phyloP scores from a whole-genome alignment of 1,284 basidiomycete genomes.

The Calocybe gambosa region DNA sequence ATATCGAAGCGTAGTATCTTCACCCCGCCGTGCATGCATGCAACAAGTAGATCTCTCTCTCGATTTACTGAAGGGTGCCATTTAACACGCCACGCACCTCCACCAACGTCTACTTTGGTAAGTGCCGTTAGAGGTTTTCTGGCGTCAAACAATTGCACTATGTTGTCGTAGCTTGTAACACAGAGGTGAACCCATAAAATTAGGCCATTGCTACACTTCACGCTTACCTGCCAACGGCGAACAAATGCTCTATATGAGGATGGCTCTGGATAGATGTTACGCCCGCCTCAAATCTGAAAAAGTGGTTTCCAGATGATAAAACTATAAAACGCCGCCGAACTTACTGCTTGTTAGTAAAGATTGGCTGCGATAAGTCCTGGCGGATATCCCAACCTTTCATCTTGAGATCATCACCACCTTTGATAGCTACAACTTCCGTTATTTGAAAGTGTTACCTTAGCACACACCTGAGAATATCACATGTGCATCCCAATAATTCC shows the following conservation, averaged over 20 bases:
- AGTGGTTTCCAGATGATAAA: slow-evolving; percentile 3
- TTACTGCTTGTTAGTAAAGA: slow-evolving; percentile 71
- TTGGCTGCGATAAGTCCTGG: slow-evolving; percentile 54
- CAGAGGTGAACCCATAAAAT: slow-evolving; percentile 1
- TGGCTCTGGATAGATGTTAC: slow-evolving; percentile 89
- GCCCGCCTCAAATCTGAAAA: slow-evolving; percentile 80
- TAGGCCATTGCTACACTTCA: background rate
- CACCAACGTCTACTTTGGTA: slow-evolving; percentile 65
- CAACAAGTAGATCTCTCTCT: slow-evolving; percentile 73
- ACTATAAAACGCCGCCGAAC: background rate
- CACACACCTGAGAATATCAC: slow-evolving; percentile 78
- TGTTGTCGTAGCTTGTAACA: slow-evolving; percentile 73
- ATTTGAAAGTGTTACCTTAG: background rate
- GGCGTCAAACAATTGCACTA: slow-evolving; percentile 79
- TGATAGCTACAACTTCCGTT: background rate
- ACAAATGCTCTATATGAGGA: slow-evolving; percentile 71
- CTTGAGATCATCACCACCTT: slow-evolving; percentile 91
- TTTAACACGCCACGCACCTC: slow-evolving; percentile 94
- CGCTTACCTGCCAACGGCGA: slow-evolving; percentile 86
- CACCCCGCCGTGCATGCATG: slow-evolving; percentile 97
- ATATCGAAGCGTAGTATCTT: slow-evolving; percentile 63
- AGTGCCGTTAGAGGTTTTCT: slow-evolving; percentile 65
- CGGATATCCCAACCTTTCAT: slow-evolving; percentile 91
- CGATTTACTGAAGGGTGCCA: slow-evolving; percentile 78
- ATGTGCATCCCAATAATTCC: slow-evolving; percentile 78